Evolutionary conservation across 208 protist genomes (phyloP).

Genomic region (Entamoeba invadens): DNA sequence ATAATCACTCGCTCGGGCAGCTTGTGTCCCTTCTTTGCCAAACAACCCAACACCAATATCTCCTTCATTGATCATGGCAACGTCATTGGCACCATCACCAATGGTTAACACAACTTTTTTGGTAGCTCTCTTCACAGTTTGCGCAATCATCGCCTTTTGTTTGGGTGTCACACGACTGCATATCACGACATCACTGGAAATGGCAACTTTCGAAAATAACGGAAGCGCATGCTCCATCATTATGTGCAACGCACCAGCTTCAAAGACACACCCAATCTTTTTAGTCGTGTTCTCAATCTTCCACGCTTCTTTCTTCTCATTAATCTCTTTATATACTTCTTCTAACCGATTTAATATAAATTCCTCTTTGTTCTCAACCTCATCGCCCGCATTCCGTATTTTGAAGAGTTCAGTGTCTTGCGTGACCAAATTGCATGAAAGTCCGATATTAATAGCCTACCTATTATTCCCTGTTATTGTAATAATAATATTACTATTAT

Average conservation of each 20-base stretch:
- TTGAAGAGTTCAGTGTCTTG: neutral
- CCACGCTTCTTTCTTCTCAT: neutral
- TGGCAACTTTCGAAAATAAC: constrained; percentile 39
- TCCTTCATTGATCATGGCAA: constrained; percentile 23
- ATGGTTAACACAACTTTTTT: constrained; percentile 18
- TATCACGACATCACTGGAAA: neutral
- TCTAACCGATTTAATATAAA: neutral
- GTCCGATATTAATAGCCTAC: neutral
- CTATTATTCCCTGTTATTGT: no score
- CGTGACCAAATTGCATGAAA: neutral
- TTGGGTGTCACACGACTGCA: constrained; percentile 3
- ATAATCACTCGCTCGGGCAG: constrained; percentile 23
- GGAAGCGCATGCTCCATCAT: constrained; percentile 42
- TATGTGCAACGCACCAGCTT: constrained; percentile 46
- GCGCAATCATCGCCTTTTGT: constrained; percentile 15
- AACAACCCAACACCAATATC: constrained; percentile 21
- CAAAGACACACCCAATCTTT: constrained; percentile 35
- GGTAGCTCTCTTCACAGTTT: neutral
- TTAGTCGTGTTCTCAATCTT: neutral
- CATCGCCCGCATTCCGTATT: neutral
- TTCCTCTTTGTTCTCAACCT: neutral
- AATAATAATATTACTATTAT: no score
- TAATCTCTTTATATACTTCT: neutral
- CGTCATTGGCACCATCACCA: constrained; percentile 32
- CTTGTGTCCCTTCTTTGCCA: constrained; percentile 24